Evolutionary conservation across 192 early-diverging fungal genomes (phyloP), one percentile per base, ranked within the genome.

Genomic region (Backusella morwellensis): DNA sequence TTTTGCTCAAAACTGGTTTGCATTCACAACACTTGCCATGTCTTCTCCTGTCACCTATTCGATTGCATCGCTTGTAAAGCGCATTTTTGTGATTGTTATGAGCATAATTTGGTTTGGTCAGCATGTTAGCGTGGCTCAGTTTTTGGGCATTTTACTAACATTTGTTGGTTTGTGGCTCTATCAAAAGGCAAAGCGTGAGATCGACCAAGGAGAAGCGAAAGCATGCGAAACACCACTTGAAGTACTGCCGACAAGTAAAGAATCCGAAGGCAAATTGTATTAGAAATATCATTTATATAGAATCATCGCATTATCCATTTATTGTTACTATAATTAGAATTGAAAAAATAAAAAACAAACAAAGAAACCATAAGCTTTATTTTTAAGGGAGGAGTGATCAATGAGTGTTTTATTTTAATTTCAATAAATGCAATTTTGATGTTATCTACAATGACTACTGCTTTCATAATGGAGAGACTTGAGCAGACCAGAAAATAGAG

Each of bases 71-170:
- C 86, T 97, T 72, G 83, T 95, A 70, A 97, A 97, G 82, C 90
- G 96, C n/a, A 95, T 97, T 66, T 89, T 95, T 78, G 95, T 97
- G 34, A 96, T 97, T 83, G 88, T 91, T 29, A 91, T 92, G 35
- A 86, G 88, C 66, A 95, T 97, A 59, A 69, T 95, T 12, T 97
- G 93, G 85, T 95, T 95, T 82, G 90, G 91, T 56, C 93, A 97
- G 76, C 83, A 88, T 17, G 89, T 96, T 1, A 85, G 86, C 15
- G 44, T 79, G 0, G 75, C 90, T 2, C 95, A 97, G 82, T 88
- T 85, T 38, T 69, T 90, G 56, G 96, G 96, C 32, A 93, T 97
- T 23, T 71, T 83, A 14, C 68, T 96, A 77, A 96, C 95, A 1
- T 96, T 97, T 87, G 38, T 87, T 41, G 96, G 96, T 12, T 80